Evolutionary conservation across 371 early-diverging fungal genomes (phyloP).

Genomic region (Mucor saturninus): DNA sequence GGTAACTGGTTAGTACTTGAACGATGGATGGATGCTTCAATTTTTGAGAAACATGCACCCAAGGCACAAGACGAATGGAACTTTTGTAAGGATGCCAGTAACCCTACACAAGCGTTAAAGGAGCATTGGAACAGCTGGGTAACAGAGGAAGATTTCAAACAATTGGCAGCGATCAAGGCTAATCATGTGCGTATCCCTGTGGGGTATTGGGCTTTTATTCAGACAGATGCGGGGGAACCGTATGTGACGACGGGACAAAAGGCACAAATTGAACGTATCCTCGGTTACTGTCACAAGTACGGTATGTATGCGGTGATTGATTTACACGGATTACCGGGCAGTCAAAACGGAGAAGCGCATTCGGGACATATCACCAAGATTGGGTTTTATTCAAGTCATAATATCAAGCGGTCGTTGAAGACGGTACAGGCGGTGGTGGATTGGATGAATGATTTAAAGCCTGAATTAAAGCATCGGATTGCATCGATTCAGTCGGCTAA

Average conservation of each 20-base stretch:
- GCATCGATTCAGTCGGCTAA: slow-evolving; percentile 35
- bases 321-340: slow-evolving; percentile 67
- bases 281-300: slow-evolving; percentile 56
- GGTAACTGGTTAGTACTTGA: slow-evolving; percentile 72
- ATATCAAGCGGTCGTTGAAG: slow-evolving; percentile 30
- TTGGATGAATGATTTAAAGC: slow-evolving; percentile 35
- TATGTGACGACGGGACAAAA: slow-evolving; percentile 54
- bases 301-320: slow-evolving; percentile 66
- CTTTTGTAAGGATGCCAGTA: slow-evolving; percentile 41
- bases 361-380: slow-evolving; percentile 40
- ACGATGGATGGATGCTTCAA: slow-evolving; percentile 48
- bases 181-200: slow-evolving; percentile 58
- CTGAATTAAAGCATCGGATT: slow-evolving; percentile 20
- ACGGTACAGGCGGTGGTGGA: slow-evolving; percentile 35
- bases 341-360: slow-evolving; percentile 62
- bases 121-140: slow-evolving; percentile 54
- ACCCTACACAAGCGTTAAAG: slow-evolving; percentile 30
- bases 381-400: slow-evolving; percentile 28
- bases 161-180: slow-evolving; percentile 41
- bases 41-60: slow-evolving; percentile 35
- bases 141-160: slow-evolving; percentile 49
- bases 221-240: slow-evolving; percentile 46
- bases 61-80: slow-evolving; percentile 57
- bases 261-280: slow-evolving; percentile 48
- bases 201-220: slow-evolving; percentile 54